Conservation (phyloP, 2,329 filamentous ascomycete species). For the Colletotrichum sansevieriae region DNA sequence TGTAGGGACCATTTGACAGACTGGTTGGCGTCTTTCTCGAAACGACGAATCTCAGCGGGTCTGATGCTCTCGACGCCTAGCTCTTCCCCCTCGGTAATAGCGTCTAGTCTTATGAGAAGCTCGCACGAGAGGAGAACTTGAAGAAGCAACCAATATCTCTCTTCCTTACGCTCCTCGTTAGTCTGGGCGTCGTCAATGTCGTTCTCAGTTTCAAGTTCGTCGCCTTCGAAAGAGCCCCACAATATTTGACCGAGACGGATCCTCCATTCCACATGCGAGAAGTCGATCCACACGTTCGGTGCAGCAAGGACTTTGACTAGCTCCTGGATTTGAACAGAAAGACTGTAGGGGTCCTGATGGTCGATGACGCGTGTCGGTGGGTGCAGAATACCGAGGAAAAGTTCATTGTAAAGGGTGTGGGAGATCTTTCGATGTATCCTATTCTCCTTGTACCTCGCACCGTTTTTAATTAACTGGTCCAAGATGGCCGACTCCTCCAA, state of each 20-base stretch:
- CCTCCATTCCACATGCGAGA: conserved; percentile 80
- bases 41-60: conserved; percentile 69
- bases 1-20: conserved; percentile 77
- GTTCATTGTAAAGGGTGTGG: conserved; percentile 67
- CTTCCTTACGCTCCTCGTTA: conserved; percentile 66
- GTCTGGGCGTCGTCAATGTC: conserved; percentile 63
- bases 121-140: conserved; percentile 76
- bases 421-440: conserved; percentile 64
- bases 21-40: conserved; percentile 71
- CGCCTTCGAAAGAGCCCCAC: conserved; percentile 70
- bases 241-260: conserved; percentile 79
- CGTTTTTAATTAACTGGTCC: conserved; percentile 69
- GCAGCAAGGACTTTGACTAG: conserved; percentile 74
- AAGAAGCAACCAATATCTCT: conserved; percentile 76
- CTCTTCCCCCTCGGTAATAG: conserved; percentile 72
- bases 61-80: conserved; percentile 64
- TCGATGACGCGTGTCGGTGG: conserved; percentile 69
- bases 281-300: conserved; percentile 80
- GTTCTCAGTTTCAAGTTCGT: conserved; percentile 66
- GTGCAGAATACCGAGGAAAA: conserved; percentile 71
- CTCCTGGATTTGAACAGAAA: conserved; percentile 78
- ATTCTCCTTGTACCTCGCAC: conserved; percentile 67
- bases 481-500: conserved; percentile 70
- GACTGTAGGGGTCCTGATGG: conserved; percentile 69
- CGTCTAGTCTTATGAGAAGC: conserved; percentile 74